Conservation (phyloP, 208 protist species). For the Wallacemonas rigidus region DNA sequence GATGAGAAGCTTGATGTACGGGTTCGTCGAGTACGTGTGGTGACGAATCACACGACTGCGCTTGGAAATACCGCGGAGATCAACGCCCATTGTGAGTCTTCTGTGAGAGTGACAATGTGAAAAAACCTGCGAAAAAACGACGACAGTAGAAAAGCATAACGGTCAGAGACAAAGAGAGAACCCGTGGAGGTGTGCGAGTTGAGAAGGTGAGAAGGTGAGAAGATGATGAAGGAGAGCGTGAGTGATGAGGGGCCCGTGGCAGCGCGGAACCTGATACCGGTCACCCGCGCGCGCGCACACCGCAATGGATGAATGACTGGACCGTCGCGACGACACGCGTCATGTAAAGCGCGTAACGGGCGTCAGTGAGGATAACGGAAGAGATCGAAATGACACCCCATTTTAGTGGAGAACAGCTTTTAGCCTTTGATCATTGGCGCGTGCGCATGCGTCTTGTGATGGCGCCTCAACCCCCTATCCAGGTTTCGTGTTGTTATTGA, state of each 20-base stretch:
- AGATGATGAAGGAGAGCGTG: slow-evolving; percentile 16
- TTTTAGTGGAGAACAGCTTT: no score
- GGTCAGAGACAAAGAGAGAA: neutral
- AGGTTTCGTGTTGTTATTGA: no score
- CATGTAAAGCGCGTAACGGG: no score
- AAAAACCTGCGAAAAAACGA: neutral
- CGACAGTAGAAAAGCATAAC: neutral
- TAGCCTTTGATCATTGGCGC: no score
- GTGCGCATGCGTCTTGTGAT: no score
- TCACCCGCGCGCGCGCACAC: no score
- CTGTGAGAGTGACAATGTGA: slow-evolving; percentile 18
- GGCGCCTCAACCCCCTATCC: no score
- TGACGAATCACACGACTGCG: slow-evolving; percentile 92
- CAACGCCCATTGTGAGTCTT: slow-evolving; percentile 79
- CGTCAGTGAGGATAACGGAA: no score
- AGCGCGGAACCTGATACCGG: no score
- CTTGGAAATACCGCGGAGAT: slow-evolving; percentile 91
- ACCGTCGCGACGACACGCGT: no score
- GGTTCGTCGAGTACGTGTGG: slow-evolving; percentile 95
- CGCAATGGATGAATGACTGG: no score
- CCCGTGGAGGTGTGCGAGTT: neutral
- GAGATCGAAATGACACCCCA: no score
- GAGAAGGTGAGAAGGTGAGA: neutral
- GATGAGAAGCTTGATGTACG: slow-evolving; percentile 98
- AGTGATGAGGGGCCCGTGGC: neutral